A percentile compares a stretch with the other conserved stretches of the same genome.
Conservation (phyloP, 768 basidiomycete species). For the Mycena kentingensis region DNA sequence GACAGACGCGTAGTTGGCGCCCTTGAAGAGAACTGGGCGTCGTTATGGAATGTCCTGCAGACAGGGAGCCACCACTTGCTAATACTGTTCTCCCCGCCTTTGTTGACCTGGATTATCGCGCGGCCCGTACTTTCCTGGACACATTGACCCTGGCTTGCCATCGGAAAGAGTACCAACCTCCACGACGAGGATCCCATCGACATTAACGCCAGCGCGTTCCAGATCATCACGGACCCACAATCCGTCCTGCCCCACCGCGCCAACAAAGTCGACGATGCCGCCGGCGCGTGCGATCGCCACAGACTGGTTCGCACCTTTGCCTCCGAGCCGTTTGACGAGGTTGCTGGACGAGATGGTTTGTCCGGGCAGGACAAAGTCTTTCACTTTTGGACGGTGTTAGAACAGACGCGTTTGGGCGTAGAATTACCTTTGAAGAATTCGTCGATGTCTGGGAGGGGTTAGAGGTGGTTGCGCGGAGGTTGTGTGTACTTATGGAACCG, state of each 20-base stretch:
- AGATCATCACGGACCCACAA: slow-evolving; percentile 47
- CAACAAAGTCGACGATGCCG: slow-evolving; percentile 48
- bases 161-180: slow-evolving; percentile 33
- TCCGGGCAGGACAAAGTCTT: slow-evolving; percentile 54
- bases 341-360: slow-evolving; percentile 58
- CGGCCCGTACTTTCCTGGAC: slow-evolving; percentile 54
- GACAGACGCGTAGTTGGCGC: slow-evolving; percentile 52
- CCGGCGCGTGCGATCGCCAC: slow-evolving; percentile 57
- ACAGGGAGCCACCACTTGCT: slow-evolving; percentile 37
- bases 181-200: slow-evolving; percentile 39
- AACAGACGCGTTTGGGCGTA: not conserved
- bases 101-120: slow-evolving; percentile 61
- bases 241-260: slow-evolving; percentile 57
- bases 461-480: too few species aligned
- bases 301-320: slow-evolving; percentile 69
- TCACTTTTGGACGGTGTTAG: slow-evolving; percentile 37
- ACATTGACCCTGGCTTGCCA: not conserved
- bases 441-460: slow-evolving; percentile 60
- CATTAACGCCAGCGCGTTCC: slow-evolving; percentile 41
- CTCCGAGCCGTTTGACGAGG: slow-evolving; percentile 54
- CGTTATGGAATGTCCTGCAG: not conserved
- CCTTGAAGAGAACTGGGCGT: slow-evolving; percentile 56
- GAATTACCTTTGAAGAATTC: slow-evolving; percentile 56
- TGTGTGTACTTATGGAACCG: too few species aligned
- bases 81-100: slow-evolving; percentile 63